Conservation (phyloP, 345 rosid genomes). For the Odontarrhena argentea region DNA sequence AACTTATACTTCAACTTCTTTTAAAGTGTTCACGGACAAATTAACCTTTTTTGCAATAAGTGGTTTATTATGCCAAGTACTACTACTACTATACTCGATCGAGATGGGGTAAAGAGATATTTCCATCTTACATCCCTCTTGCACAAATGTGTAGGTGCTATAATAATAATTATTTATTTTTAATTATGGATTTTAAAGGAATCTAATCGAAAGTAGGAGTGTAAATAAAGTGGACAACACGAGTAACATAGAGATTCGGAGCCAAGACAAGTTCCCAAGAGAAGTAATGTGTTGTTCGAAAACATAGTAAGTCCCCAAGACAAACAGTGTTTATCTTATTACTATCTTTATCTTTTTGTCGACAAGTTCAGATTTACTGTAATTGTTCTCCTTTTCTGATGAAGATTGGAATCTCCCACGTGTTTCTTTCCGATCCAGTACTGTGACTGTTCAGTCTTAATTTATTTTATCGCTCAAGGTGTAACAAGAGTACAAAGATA, state of each 20-base stretch:
- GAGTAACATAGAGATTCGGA: slow-evolving; percentile 38
- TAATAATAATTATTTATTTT: not conserved
- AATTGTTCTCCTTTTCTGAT: slow-evolving; percentile 17
- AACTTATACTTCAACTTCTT: no score
- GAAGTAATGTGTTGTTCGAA: slow-evolving; percentile 25
- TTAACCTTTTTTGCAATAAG: no score
- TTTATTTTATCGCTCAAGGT: not conserved
- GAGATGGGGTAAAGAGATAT: no score
- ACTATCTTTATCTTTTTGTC: slow-evolving; percentile 34
- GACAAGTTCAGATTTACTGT: slow-evolving; percentile 18
- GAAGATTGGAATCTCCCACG: slow-evolving; percentile 33
- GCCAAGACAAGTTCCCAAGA: slow-evolving; percentile 34
- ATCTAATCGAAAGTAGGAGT: not conserved
- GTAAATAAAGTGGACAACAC: slow-evolving; percentile 15
- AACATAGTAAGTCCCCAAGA: slow-evolving; percentile 29
- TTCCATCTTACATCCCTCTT: no score
- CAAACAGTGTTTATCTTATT: slow-evolving; percentile 23
- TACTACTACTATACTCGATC: no score
- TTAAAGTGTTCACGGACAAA: no score
- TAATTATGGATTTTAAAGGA: not conserved
- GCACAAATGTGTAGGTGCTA: no score
- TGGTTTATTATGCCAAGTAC: no score
- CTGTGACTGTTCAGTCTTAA: not conserved
- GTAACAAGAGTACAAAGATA: not conserved
- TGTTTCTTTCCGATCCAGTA: slow-evolving; percentile 19